A percentile compares a stretch with the other conserved stretches of the same genome.
phyloP scores from a whole-genome alignment of 2,329 filamentous ascomycete genomes.

The Fusarium chaquense region DNA sequence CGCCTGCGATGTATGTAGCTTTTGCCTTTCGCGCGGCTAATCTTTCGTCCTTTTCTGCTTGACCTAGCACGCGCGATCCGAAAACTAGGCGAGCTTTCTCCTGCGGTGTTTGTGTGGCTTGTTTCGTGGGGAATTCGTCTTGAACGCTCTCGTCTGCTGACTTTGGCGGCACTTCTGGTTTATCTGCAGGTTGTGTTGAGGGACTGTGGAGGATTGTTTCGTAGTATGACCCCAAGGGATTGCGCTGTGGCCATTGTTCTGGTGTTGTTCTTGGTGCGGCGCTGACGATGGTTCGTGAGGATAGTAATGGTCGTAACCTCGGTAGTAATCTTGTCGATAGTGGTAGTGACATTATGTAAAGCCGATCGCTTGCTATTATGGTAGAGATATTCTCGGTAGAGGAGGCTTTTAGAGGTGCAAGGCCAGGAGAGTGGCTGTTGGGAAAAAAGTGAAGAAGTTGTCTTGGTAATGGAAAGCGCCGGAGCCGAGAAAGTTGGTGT shows the following conservation, averaged over 20 bases:
- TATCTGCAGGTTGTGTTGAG: slow-evolving; percentile 54
- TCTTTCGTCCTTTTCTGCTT: slow-evolving; percentile 74
- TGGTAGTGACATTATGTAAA: slow-evolving; percentile 51
- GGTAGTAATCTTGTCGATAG: slow-evolving; percentile 49
- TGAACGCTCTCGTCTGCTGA: slow-evolving; percentile 50
- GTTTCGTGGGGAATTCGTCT: slow-evolving; percentile 35
- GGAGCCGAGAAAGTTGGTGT: slow-evolving; percentile 42
- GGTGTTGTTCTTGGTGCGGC: slow-evolving; percentile 36
- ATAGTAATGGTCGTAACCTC: slow-evolving; percentile 48
- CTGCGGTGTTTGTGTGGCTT: slow-evolving; percentile 57
- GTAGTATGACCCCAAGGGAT: slow-evolving; percentile 70
- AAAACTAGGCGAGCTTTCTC: slow-evolving; percentile 79
- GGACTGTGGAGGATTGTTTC: slow-evolving; percentile 65
- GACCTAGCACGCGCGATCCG: slow-evolving; percentile 80
- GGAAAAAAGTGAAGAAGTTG: slow-evolving; percentile 18
- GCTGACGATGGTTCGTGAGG: slow-evolving; percentile 49
- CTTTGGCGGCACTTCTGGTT: slow-evolving; percentile 60
- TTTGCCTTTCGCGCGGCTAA: slow-evolving; percentile 68
- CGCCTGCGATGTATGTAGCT: slow-evolving; percentile 77
- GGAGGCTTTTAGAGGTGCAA: accelerated
- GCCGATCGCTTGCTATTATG: not conserved
- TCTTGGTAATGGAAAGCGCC: slow-evolving; percentile 20
- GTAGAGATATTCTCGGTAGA: not conserved
- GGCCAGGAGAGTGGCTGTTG: not conserved
- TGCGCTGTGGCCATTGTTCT: slow-evolving; percentile 53